Evolutionary conservation across 306 rosid species (phyloP).

Genomic region (Dalbergia oliveri): DNA sequence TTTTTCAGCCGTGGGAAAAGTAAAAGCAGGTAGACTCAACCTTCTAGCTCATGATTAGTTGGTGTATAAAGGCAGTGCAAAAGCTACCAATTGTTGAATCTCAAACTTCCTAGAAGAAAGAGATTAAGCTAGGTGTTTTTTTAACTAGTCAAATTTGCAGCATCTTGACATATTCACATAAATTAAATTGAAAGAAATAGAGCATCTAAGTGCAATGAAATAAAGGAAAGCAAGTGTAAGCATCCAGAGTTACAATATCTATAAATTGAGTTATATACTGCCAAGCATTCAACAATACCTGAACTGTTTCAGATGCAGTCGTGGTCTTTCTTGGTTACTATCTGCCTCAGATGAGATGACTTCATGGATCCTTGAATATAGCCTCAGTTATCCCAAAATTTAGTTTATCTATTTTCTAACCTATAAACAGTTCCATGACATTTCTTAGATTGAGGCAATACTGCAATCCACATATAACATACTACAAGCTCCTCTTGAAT

Average conservation of each 20-base stretch:
- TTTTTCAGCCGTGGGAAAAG: slow-evolving; percentile 17
- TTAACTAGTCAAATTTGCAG: background rate
- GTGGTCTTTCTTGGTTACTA: slow-evolving; percentile 47
- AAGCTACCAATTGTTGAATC: slow-evolving; percentile 31
- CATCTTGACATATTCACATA: slow-evolving; percentile 12
- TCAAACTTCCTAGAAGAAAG: background rate
- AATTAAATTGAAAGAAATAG: slow-evolving; percentile 13
- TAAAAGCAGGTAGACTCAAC: slow-evolving; percentile 15
- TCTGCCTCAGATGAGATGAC: slow-evolving; percentile 53
- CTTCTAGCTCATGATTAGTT: slow-evolving; percentile 16
- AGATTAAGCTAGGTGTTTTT: background rate
- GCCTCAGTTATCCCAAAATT: slow-evolving; percentile 47
- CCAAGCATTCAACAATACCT: slow-evolving; percentile 57
- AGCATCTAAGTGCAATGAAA: slow-evolving; percentile 26
- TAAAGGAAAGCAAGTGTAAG: slow-evolving; percentile 17
- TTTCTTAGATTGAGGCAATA: slow-evolving; percentile 49
- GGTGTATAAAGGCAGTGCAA: slow-evolving; percentile 19
- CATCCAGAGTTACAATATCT: slow-evolving; percentile 25
- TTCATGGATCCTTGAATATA: slow-evolving; percentile 50
- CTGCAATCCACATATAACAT: slow-evolving; percentile 51
- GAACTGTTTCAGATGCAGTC: slow-evolving; percentile 47
- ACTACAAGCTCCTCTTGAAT: slow-evolving; percentile 32
- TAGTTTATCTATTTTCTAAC: slow-evolving; percentile 49
- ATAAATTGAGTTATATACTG: slow-evolving; percentile 18
- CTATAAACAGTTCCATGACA: slow-evolving; percentile 51